phyloP scores from a whole-genome alignment of 2,329 filamentous ascomycete species.

The Sarocladium brachiariae region DNA sequence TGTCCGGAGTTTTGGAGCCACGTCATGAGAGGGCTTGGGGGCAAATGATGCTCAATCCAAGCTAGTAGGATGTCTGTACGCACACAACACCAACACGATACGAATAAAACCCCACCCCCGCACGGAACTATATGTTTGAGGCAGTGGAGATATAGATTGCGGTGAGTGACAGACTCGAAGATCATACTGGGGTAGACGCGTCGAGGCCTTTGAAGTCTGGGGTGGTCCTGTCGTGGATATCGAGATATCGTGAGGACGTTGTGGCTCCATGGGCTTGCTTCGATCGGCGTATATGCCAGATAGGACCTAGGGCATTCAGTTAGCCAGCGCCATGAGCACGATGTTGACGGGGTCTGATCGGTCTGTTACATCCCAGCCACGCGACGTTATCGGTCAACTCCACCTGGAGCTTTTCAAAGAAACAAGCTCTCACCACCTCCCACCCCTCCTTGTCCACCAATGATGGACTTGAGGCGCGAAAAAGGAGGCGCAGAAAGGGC shows the following conservation, averaged over 20 bases:
- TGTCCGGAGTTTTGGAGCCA: neutral
- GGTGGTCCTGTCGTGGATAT: no score
- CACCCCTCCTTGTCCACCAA: neutral
- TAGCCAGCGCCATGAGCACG: no score
- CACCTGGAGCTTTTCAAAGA: neutral
- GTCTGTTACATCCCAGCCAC: no score
- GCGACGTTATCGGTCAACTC: neutral
- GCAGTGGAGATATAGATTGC: neutral
- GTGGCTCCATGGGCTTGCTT: no score
- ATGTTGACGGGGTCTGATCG: neutral
- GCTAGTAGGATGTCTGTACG: no score
- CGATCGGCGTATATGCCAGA: no score
- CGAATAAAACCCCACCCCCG: neutral
- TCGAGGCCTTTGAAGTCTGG: neutral
- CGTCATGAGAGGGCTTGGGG: neutral
- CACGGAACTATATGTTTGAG: neutral
- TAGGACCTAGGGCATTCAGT: no score
- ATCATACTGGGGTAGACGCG: neutral
- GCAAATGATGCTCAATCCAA: neutral
- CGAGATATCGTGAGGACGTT: neutral
- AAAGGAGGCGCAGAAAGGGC: neutral
- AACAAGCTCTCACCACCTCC: neutral
- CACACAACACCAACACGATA: no score
- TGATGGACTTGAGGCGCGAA: no score
- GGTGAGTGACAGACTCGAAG: neutral